Percentiles rank a stretch among this genome's conserved stretches.
Evolutionary conservation across 2,329 filamentous ascomycete species (phyloP).

Genomic region (Ophiocordyceps unilateralis): DNA sequence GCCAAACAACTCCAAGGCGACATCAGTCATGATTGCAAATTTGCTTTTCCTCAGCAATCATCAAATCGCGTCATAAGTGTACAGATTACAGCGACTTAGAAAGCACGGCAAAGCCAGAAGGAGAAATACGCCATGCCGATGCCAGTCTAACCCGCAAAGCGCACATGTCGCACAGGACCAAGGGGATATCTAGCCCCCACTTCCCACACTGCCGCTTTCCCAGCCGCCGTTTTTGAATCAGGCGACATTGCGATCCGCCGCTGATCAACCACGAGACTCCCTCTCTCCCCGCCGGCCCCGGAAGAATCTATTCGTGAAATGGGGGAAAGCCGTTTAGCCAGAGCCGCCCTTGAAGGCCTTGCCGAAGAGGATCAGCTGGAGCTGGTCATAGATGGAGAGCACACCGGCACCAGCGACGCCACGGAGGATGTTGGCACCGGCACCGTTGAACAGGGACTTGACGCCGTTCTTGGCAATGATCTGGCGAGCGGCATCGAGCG

Average conservation of each 20-base stretch:
- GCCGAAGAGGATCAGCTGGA: conserved; percentile 97
- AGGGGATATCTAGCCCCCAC: conserved; percentile 20
- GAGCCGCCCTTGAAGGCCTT: conserved; percentile 83
- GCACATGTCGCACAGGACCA: conserved; percentile 22
- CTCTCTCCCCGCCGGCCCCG: conserved; percentile 10
- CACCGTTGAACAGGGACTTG: conserved; percentile 99
- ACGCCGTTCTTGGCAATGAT: conserved; percentile 96
- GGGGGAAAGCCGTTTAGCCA: conserved; percentile 24
- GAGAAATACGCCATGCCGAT: conserved; percentile 29
- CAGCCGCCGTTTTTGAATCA: conserved; percentile 25
- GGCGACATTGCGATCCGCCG: conserved; percentile 19
- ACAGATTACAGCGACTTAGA: conserved; percentile 46
- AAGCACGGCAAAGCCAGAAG: conserved; percentile 27
- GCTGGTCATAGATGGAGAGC: conserved; percentile 99
- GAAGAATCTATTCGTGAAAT: conserved; percentile 27
- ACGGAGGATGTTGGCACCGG: conserved; percentile 99
- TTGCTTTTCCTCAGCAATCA: not conserved
- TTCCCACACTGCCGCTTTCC: conserved; percentile 29
- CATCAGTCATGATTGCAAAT: not conserved
- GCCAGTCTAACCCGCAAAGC: conserved; percentile 30
- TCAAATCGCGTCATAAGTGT: conserved; percentile 23
- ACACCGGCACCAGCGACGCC: conserved; percentile 99
- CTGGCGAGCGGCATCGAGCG: conserved; percentile 86
- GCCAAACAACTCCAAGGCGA: no score
- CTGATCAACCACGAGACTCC: conserved; percentile 13